Evolutionary conservation across 176 grass and related monocot species (phyloP), one percentile per base, ranked within the genome.

Genomic region (Elymus sibiricus): DNA sequence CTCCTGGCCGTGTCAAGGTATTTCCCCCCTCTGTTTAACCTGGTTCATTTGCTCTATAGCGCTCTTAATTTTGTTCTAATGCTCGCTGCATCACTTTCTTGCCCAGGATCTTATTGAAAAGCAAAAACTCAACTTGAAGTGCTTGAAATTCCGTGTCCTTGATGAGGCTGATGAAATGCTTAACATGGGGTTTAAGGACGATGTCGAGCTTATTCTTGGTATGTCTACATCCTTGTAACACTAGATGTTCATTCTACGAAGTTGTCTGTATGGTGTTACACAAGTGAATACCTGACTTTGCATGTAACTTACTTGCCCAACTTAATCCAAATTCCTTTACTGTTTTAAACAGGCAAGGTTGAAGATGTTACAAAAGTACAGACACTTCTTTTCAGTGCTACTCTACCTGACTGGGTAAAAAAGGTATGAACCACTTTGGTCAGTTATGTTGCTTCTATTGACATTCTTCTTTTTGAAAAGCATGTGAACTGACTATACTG

Each of bases 141-240:
- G 25, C 24, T 89, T 98, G 65, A 98, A 98, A 70, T 98, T 95
- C 65, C 93, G 96, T 77, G 90, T 99, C 65, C 97, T 99, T 84
- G 97, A 99, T 66, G 97, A 99, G 90, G 97, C 97, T 85, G 97
- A 99, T 93, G 97, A 99, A 74, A 99, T 96, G 94, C 94, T 99
- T 82, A 99, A 94, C 77, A 99, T 99, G 97, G 97, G 94, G 8
- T 99, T 99, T 34, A 94, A 97, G 80, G 94, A 96, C 7, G 97
- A 99, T 77, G 97, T 99, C 1, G 97, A 99, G 79, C 92, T 94
- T 86, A 99, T 99, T 91, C 92, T 99, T 75, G 89, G 97, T 99
- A 97, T 76, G 67, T 4, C n/a, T 26, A 26, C 34, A 27, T 63
- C 49, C 44, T 16, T 53, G 19, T 53, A 2, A 56, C 80, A 77